Evolutionary conservation across 2,329 filamentous ascomycete species (phyloP), one percentile per base, ranked within the genome.

Genomic region (Calonectria pseudoreteaudii): DNA sequence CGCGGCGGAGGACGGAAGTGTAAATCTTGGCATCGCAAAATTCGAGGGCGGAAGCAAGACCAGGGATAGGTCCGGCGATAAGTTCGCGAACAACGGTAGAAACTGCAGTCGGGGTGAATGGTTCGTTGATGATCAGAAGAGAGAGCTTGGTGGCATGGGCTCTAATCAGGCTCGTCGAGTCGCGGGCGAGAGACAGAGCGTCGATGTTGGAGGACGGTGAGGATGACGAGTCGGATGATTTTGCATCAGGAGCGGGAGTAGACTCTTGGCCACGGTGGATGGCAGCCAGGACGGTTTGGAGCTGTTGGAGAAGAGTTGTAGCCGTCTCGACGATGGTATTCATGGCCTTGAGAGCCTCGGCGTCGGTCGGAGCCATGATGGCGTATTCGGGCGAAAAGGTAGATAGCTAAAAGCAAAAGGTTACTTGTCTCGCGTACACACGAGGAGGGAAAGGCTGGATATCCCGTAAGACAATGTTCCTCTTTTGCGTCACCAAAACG

Each of bases 141-240:
- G 94, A 96, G 31, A 98, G 89, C 76, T 98, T 98, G 8, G 95
- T 98, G 2, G 93, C 91, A 82, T 98, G 95, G 0, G 95, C 94
- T 82, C 91, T 93, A 73, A 98, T 91, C 7, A 97, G 88, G 31
- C 89, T 90, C 0, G 94, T 91, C 0, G 94, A 90, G 79, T 96
- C 93, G 79, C 91, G 90, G 41, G 96, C 91, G 72, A 96, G 89
- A 18, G 91, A 86, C 30, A 98, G 89, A 13, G 92, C 88, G 76
- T 93, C 84, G 81, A 91, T 76, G n/a, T 82, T 73, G 20, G 74
- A 20, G 3, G 76, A 36, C 9, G 80, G 64, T 6, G 78, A 50
- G 14, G 78, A 38, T 20, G 69, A 50, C 3, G 58, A 34, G 14
- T 73, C 50, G 50, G 62, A n/a, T 18, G 58, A 47, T n/a, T 60